These are phyloP conservation scores for Ceratocystiopsis minuta DNA, from an alignment of 2,329 filamentous ascomycete genomes.

Conservation along the genomic window DNA sequence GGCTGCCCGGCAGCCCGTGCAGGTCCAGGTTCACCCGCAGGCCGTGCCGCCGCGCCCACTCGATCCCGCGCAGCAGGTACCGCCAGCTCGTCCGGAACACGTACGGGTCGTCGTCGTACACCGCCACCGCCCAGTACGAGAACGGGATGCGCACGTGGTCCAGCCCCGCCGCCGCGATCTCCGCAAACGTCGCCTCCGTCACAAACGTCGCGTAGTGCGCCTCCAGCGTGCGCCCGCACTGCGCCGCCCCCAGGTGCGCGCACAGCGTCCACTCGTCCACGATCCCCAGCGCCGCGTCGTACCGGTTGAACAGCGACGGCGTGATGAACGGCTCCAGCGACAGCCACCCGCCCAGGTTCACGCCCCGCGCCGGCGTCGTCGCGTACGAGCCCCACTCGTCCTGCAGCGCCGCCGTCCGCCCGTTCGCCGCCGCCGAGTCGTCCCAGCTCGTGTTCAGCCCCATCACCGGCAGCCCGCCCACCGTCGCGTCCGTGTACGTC, in stretches of 20 bases:
- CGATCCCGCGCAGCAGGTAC: conserved; percentile 80
- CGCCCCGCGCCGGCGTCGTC: conserved; percentile 63
- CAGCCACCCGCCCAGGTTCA: conserved; percentile 90
- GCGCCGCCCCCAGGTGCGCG: conserved; percentile 46
- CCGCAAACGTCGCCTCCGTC: conserved; percentile 63
- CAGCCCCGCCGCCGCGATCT: conserved; percentile 73
- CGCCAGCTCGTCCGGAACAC: conserved; percentile 77
- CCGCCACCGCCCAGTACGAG: conserved; percentile 84
- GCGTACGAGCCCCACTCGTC: conserved; percentile 62
- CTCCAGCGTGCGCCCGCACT: conserved; percentile 53
- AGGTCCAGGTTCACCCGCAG: conserved; percentile 84
- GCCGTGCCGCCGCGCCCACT: conserved; percentile 85
- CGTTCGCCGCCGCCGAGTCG: conserved; percentile 61
- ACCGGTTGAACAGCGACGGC: conserved; percentile 61
- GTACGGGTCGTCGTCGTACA: conserved; percentile 75
- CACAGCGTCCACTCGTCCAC: conserved; percentile 80
- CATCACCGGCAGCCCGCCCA: conserved; percentile 82
- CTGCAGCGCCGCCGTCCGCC: conserved; percentile 60
- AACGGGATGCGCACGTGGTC: conserved; percentile 95
- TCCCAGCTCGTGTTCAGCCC: conserved; percentile 75
- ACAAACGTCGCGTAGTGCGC: conserved; percentile 84
- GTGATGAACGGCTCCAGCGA: conserved; percentile 90
- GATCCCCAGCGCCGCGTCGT: conserved; percentile 44
- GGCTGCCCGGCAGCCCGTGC: conserved; percentile 78
- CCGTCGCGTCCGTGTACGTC: conserved; percentile 71